Evolutionary conservation across 768 basidiomycete species (phyloP), one percentile per base, ranked within the genome.

Genomic region (Lactifluus subvellereus): DNA sequence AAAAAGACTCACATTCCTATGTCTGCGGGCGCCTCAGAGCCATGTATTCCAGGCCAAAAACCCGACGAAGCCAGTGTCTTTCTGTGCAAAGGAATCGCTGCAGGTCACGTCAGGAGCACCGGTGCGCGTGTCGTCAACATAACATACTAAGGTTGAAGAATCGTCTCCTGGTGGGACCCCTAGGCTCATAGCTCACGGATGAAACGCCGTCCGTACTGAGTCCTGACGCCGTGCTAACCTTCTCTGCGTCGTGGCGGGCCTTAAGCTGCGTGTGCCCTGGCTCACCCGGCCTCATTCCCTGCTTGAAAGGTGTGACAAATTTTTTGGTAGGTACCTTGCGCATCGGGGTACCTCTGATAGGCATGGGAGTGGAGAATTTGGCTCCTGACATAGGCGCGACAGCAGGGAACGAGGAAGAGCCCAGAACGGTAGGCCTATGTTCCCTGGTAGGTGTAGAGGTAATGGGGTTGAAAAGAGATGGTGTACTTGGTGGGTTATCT

Each of bases 271-370:
- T 57, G 52, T 73, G 72, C 22, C 77, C 79, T 51, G 74, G 72
- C 65, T 79, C 76, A 42, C 75, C 76, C 51, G 81, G 80, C 64
- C 74, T 75, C 75, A 80, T 75, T 32, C 79, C 81, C 6, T 72
- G 57, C 68, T 87, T 88, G 71, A 88, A 88, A 35, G 83, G 83
- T 0, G 83, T 77, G 65, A 77, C 80, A 65, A 84, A 84, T 27
- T 77, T 74, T 60, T 76, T 79, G 14, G 2, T 13, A 5, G 70
- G 27, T 10, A 3, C 42, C 20, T 62, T 60, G 40, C 55, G 58
- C 3, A 53, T 37, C 50, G 63, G 51, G 10, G 59, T 59, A 30
- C 58, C 60, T 11, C 33, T 49, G n/a, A 45, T 20, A 6, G 42
- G 43, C 38, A 53, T 49, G 18, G 64, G 58, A 35, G 61, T 63